Evolutionary conservation across 495 filamentous ascomycete species (phyloP).

Genomic region (Talaromyces wortmannii): DNA sequence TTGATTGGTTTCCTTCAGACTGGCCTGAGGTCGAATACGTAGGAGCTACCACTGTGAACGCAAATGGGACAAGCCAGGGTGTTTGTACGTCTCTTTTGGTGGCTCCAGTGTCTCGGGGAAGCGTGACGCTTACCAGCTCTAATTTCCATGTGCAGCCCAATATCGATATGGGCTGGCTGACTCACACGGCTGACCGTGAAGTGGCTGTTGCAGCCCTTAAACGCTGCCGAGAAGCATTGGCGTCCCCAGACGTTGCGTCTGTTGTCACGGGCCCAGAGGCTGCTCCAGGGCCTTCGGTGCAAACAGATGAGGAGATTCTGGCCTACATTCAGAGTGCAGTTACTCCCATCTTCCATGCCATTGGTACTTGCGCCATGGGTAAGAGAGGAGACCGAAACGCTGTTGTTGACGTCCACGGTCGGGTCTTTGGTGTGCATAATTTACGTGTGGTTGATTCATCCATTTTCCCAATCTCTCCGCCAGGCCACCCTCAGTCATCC

Average conservation of each 20-base stretch:
- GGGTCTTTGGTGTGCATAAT: slow-evolving; percentile 43
- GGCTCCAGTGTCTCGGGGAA: slow-evolving; percentile 47
- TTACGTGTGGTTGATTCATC: slow-evolving; percentile 56
- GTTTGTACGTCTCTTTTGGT: slow-evolving; percentile 19
- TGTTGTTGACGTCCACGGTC: slow-evolving; percentile 47
- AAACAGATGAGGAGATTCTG: slow-evolving; percentile 47
- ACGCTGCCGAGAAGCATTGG: slow-evolving; percentile 38
- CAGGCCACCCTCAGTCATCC: slow-evolving; percentile 45
- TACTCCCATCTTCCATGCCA: slow-evolving; percentile 43
- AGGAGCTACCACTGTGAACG: slow-evolving; percentile 9
- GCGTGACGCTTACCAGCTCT: slow-evolving; percentile 40
- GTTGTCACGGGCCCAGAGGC: slow-evolving; percentile 38
- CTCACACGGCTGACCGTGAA: slow-evolving; percentile 38
- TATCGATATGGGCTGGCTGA: slow-evolving; percentile 50
- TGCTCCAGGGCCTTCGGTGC: slow-evolving; percentile 36
- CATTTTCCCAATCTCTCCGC: slow-evolving; percentile 47
- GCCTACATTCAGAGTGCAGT: slow-evolving; percentile 27
- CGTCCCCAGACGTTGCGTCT: slow-evolving; percentile 28
- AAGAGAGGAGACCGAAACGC: slow-evolving; percentile 36
- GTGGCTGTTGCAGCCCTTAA: slow-evolving; percentile 47
- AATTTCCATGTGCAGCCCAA: slow-evolving; percentile 37
- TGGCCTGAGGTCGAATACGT: slow-evolving; percentile 56
- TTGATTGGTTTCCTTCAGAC: slow-evolving; percentile 36
- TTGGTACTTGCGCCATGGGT: slow-evolving; percentile 52
- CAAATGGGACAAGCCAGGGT: slow-evolving; percentile 1